Evolutionary conservation across 2,329 filamentous ascomycete genomes (phyloP), one percentile per base, ranked within the genome.

Genomic region (Botryotinia convoluta): DNA sequence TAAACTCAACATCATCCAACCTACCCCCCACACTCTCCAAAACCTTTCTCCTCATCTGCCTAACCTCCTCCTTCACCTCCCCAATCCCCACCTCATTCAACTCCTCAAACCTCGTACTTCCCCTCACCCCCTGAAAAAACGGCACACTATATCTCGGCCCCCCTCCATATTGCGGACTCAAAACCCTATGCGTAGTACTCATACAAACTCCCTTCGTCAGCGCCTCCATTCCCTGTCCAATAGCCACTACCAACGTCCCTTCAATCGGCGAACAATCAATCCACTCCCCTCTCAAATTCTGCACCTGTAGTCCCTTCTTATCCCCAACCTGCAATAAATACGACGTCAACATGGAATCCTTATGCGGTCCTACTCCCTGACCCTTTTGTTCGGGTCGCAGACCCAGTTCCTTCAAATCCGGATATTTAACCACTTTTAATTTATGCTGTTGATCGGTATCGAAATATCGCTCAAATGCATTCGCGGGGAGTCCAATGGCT

Each of bases 391-490:
- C 80, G 57, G 76, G 73, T 14, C 73, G 74, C 4, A 86, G 81
- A 0, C 86, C 88, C 1, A 92, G 83, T 80, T 89, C 86, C n/a
- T 84, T 82, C 20, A 88, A 82, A 80, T 96, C 93, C 0, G 94
- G 94, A 80, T 96, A 97, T 84, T 93, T 93, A 74, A 97, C 91
- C 74, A 97, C 91, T 84, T 97, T 97, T 79, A 97, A 87, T 85
- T 97, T 97, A 84, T 97, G 93, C 83, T 96, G 93, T 84, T 82
- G 78, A 60, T 86, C 82, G 1, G 78, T 78, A 80, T 95, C 93
- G 82, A 95, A 95, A 85, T 95, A 97, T 78, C 88, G 89, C 80
- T 89, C 84, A 82, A 97, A 97, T 0, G 94, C 93, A 69, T 87
- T 83, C 0, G 86, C 75, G 0, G 91, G 89, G 9, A 97, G 85